These are phyloP conservation scores for Cyberlindnera amylophila DNA, from an alignment of 805 yeast species.

Conservation along the genomic window DNA sequence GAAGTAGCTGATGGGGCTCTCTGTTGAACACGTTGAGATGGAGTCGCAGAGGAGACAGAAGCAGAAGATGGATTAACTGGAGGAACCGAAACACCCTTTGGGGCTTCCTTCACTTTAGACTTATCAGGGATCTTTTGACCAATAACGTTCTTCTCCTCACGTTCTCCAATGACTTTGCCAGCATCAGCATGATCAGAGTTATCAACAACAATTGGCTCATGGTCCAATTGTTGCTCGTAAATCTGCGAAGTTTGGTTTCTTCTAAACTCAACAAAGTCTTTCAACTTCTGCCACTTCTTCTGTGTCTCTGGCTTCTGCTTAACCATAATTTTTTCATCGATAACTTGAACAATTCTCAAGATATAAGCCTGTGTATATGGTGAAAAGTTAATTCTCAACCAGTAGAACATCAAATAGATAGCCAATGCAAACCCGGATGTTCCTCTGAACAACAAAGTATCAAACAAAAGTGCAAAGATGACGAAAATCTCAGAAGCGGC, in stretches of 20 bases:
- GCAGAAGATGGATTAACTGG: no score
- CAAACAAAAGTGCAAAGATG: constrained; percentile 47
- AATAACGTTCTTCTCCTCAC: constrained; percentile 6
- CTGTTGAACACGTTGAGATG: no score
- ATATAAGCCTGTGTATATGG: constrained; percentile 36
- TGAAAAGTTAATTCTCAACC: constrained; percentile 63
- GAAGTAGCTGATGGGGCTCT: not conserved
- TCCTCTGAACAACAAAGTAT: constrained; percentile 59
- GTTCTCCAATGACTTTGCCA: constrained; percentile 7
- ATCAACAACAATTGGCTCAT: constrained; percentile 10
- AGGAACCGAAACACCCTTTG: constrained; percentile 4
- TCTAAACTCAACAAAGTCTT: constrained; percentile 39
- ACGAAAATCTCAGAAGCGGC: constrained; percentile 60
- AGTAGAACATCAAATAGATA: constrained; percentile 54
- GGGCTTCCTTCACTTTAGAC: not conserved
- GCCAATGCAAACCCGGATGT: constrained; percentile 67
- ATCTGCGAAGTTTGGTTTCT: constrained; percentile 33
- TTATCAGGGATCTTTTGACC: constrained; percentile 6
- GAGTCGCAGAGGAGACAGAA: no score
- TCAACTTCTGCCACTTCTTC: constrained; percentile 36
- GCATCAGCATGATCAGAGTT: constrained; percentile 1
- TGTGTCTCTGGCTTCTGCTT: constrained; percentile 27
- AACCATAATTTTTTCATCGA: constrained; percentile 33
- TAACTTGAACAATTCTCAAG: constrained; percentile 27
- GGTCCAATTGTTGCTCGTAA: constrained; percentile 11